A percentile compares a stretch with the other conserved stretches of the same genome.
Conservation (phyloP, 2,329 filamentous ascomycete genomes). For the Pleoardoris graminearum region DNA sequence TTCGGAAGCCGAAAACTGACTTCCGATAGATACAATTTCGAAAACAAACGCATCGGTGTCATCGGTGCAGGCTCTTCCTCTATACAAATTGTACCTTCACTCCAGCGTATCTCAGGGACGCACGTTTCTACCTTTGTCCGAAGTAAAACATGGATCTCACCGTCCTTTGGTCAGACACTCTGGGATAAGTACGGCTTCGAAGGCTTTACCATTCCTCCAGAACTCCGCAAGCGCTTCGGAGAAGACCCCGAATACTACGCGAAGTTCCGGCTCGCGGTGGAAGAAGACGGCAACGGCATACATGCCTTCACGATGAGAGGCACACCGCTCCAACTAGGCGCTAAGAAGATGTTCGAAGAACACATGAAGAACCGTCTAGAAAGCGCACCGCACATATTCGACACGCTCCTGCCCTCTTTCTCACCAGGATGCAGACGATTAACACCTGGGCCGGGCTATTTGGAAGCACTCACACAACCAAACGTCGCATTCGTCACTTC, state of each 20-base stretch:
- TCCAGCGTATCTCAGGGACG: slow-evolving; percentile 41
- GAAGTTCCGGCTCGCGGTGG: slow-evolving; percentile 35
- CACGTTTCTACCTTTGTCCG: slow-evolving; percentile 39
- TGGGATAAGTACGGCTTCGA: slow-evolving; percentile 42
- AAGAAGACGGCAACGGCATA: slow-evolving; percentile 39
- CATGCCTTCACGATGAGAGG: slow-evolving; percentile 42
- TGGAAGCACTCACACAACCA: slow-evolving; percentile 51
- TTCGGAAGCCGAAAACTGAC: slow-evolving; percentile 1
- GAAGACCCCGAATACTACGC: slow-evolving; percentile 37
- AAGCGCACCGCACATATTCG: slow-evolving; percentile 46
- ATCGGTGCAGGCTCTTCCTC: slow-evolving; percentile 44
- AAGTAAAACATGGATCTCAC: slow-evolving; percentile 44
- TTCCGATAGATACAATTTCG: slow-evolving; percentile 33
- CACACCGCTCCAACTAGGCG: slow-evolving; percentile 43
- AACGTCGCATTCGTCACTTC: slow-evolving; percentile 47
- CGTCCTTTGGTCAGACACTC: slow-evolving; percentile 34
- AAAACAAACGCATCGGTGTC: slow-evolving; percentile 39
- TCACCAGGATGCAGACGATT: slow-evolving; percentile 53
- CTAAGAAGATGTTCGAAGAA: slow-evolving; percentile 45
- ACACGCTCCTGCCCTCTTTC: slow-evolving; percentile 49
- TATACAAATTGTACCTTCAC: slow-evolving; percentile 47
- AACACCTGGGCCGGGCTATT: slow-evolving; percentile 57
- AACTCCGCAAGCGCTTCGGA: slow-evolving; percentile 29
- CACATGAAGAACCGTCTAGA: slow-evolving; percentile 47
- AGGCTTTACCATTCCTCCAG: slow-evolving; percentile 30